phyloP scores from a whole-genome alignment of 257 asterid species.

The Orobanche coerulescens region DNA sequence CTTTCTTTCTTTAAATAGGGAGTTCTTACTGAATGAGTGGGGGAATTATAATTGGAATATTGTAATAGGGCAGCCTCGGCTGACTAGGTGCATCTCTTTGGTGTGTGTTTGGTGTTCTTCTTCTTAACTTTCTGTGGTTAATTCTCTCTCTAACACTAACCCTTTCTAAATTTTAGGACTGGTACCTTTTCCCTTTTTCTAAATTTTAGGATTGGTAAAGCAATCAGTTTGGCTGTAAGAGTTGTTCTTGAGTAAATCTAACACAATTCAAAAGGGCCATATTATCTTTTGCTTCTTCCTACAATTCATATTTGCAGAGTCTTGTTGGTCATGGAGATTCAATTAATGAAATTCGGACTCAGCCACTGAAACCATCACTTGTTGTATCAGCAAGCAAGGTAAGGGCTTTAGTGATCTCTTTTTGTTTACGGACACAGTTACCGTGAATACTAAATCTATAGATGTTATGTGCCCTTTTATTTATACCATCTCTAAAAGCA shows the following conservation, averaged over 20 bases:
- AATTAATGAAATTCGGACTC: constrained; percentile 84
- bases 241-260: not conserved
- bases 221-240: not conserved
- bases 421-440: constrained; percentile 2
- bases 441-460: not conserved
- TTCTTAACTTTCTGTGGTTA: too few relatives aligned
- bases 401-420: constrained; percentile 23
- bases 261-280: not conserved
- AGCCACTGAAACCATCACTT: constrained; percentile 84
- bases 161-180: too few relatives aligned
- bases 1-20: too few relatives aligned
- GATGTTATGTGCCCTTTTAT: not conserved
- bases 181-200: not conserved
- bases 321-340: constrained; percentile 97
- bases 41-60: too few relatives aligned
- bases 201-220: not conserved
- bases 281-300: not conserved
- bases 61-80: too few relatives aligned
- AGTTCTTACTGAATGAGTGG: too few relatives aligned
- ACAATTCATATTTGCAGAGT: constrained; percentile 47
- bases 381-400: constrained; percentile 94
- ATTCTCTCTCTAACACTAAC: too few relatives aligned
- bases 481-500: not conserved
- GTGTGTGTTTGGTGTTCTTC: too few relatives aligned
- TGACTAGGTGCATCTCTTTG: too few relatives aligned